Conservation (phyloP, 345 rosid genomes). For the Melastoma malabathricum region DNA sequence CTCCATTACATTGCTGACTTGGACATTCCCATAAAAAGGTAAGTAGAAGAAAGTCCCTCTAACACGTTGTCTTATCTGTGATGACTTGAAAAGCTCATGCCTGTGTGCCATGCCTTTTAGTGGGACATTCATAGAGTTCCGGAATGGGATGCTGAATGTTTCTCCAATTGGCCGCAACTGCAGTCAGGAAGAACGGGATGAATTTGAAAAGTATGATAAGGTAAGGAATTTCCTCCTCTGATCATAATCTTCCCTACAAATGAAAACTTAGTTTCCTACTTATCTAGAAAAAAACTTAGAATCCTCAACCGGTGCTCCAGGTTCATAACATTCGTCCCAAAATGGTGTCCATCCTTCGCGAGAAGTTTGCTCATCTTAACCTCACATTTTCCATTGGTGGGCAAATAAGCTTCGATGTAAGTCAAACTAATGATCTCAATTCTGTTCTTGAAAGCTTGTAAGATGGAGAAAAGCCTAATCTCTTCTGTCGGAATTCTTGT, state of each 20-base stretch:
- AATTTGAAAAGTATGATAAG: slow-evolving; percentile 91
- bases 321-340: slow-evolving; percentile 68
- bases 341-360: slow-evolving; percentile 73
- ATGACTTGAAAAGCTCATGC: background rate
- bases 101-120: slow-evolving; percentile 19
- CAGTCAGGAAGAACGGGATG: slow-evolving; percentile 99
- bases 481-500: slow-evolving; percentile 3
- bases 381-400: slow-evolving; percentile 96
- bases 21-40: slow-evolving; percentile 98
- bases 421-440: slow-evolving; percentile 14
- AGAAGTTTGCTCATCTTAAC: slow-evolving; percentile 83
- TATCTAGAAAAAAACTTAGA: background rate
- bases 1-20: slow-evolving; percentile 90
- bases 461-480: background rate
- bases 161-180: slow-evolving; percentile 98
- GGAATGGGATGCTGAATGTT: slow-evolving; percentile 93
- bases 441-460: background rate
- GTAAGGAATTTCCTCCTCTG: slow-evolving; percentile 16
- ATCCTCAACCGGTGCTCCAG: slow-evolving; percentile 25
- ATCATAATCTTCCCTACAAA: background rate
- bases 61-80: slow-evolving; percentile 1
- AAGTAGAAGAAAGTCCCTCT: slow-evolving; percentile 2
- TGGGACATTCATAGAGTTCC: slow-evolving; percentile 96
- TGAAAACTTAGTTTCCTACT: background rate
- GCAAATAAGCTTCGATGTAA: slow-evolving; percentile 92